These are phyloP conservation scores for Amniculicola lignicola DNA, from an alignment of 495 filamentous ascomycete genomes.

Conservation along the genomic window DNA sequence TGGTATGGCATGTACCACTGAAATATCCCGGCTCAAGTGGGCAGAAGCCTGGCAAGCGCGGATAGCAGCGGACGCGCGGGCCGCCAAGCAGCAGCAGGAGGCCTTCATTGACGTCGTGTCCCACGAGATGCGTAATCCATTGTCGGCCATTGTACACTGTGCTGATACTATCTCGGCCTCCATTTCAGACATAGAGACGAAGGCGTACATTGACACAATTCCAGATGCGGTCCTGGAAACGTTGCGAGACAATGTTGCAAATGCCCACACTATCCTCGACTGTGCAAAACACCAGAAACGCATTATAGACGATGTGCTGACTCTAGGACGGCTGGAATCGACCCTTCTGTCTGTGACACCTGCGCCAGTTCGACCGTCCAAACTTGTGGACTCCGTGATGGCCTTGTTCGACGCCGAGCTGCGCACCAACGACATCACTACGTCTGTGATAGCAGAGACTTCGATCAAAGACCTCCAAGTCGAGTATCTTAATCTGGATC, in stretches of 20 bases:
- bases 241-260: too few relatives aligned
- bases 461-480: conserved; percentile 27
- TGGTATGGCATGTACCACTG: background rate
- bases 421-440: conserved; percentile 19
- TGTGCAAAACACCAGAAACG: conserved; percentile 38
- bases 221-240: too few relatives aligned
- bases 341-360: conserved; percentile 35
- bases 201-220: too few relatives aligned
- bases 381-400: conserved; percentile 24
- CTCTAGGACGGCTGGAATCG: conserved; percentile 38
- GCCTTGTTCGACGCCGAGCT: conserved; percentile 40
- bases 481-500: conserved; percentile 34
- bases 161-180: conserved; percentile 32
- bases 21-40: too few relatives aligned
- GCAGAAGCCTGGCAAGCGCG: too few relatives aligned
- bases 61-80: conserved; percentile 35
- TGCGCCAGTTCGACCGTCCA: conserved; percentile 20
- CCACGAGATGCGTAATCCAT: conserved; percentile 41
- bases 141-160: conserved; percentile 38
- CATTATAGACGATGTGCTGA: conserved; percentile 40
- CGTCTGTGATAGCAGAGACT: conserved; percentile 21
- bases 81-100: conserved; percentile 34
- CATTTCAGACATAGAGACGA: too few relatives aligned
- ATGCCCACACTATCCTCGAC: conserved; percentile 36
- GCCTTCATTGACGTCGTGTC: conserved; percentile 23